These are phyloP conservation scores for Omphalotus olearius DNA, from an alignment of 1,284 basidiomycete species.

Conservation along the genomic window DNA sequence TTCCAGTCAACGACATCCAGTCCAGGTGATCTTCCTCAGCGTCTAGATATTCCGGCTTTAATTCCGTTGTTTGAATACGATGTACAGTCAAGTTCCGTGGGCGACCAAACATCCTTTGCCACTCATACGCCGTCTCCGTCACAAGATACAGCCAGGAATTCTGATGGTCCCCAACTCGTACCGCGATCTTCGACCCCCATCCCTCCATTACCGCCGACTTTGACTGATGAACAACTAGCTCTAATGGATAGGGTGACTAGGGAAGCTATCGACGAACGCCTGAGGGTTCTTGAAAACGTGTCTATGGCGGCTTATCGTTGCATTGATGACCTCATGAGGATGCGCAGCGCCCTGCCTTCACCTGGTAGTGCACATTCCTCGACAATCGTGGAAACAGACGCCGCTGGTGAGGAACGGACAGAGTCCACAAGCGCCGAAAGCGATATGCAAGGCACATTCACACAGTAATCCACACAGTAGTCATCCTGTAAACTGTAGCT, in stretches of 20 bases:
- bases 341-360: conserved; percentile 64
- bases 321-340: conserved; percentile 71
- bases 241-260: conserved; percentile 62
- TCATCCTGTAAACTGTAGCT: too few species aligned
- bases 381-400: not conserved
- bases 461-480: too few species aligned
- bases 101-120: not conserved
- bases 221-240: conserved; percentile 57
- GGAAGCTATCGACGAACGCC: conserved; percentile 78
- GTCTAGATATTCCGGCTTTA: conserved; percentile 33
- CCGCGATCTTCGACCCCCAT: conserved; percentile 14
- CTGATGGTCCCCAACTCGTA: not conserved
- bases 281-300: conserved; percentile 72
- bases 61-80: conserved; percentile 48
- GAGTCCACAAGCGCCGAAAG: too few species aligned
- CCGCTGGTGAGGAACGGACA: not conserved
- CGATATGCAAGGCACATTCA: too few species aligned
- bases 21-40: too few species aligned
- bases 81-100: not conserved
- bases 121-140: too few species aligned
- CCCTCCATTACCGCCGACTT: conserved; percentile 38
- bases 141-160: not conserved
- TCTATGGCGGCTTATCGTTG: conserved; percentile 65
- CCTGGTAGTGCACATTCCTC: not conserved
- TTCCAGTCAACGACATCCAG: conserved; percentile 7